phyloP scores from a whole-genome alignment of 1,284 basidiomycete genomes.

The Ustilago curta region DNA sequence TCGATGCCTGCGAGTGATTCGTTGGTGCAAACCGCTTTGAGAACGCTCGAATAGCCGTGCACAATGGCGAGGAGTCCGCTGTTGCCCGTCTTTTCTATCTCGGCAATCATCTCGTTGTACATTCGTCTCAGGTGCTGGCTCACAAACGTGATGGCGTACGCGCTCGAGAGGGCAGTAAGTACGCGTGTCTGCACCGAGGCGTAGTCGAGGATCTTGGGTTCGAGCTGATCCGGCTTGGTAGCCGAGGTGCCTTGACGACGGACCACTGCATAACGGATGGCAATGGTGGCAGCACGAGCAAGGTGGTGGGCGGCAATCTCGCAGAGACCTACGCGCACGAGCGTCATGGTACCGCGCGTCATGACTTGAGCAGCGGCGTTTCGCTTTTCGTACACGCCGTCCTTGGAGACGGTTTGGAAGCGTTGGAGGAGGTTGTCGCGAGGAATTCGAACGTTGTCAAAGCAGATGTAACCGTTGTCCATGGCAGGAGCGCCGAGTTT shows the following conservation, averaged over 20 bases:
- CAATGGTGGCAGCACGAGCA: constrained; percentile 52
- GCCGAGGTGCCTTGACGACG: constrained; percentile 54
- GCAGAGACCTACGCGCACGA: constrained; percentile 55
- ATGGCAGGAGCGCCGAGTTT: constrained; percentile 58
- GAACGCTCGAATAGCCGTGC: constrained; percentile 58
- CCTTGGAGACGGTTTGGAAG: constrained; percentile 52
- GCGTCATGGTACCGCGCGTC: constrained; percentile 59
- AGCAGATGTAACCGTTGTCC: constrained; percentile 59
- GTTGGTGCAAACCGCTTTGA: constrained; percentile 57
- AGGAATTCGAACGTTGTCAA: constrained; percentile 51
- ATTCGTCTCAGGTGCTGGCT: constrained; percentile 46
- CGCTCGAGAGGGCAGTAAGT: constrained; percentile 51
- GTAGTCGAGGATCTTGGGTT: constrained; percentile 61
- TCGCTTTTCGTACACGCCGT: constrained; percentile 50
- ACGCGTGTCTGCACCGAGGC: constrained; percentile 54
- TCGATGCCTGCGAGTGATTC: constrained; percentile 53
- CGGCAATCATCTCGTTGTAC: constrained; percentile 53
- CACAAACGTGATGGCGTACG: constrained; percentile 55
- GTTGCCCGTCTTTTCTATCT: constrained; percentile 39
- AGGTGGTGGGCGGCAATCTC: constrained; percentile 60
- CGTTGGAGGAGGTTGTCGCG: constrained; percentile 44
- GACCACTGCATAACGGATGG: constrained; percentile 54
- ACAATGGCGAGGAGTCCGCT: constrained; percentile 50
- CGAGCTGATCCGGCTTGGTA: constrained; percentile 32
- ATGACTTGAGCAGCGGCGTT: constrained; percentile 55